Evolutionary conservation across 2,329 filamentous ascomycete species (phyloP), one percentile per base, ranked within the genome.

Genomic region (Fusarium foetens): DNA sequence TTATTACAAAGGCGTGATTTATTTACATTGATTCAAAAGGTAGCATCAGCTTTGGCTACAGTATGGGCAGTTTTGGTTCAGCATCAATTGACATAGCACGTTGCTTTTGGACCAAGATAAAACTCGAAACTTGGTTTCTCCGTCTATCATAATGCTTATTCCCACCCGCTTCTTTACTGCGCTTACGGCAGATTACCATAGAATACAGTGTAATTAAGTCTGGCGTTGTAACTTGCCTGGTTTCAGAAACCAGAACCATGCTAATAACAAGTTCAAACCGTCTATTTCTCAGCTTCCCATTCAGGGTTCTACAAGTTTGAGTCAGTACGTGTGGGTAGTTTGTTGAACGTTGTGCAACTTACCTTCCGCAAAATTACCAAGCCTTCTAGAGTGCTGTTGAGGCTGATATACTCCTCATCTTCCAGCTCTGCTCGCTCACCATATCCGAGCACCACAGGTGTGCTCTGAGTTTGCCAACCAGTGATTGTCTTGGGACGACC

Each of bases 401-500:
- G 85, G 82, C 93, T 94, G 73, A 98, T 92, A 81, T 98, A 99
- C 84, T 99, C 92, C 84, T 99, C 96, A 78, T 99, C 96, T 83
- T 99, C 96, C 55, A 99, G 86, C 86, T 99, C 96, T 14, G 96
- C 96, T 77, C 97, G 89, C 86, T 99, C 96, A 35, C 97, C 96
- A 79, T 97, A 92, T n/a, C 94, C 92, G 77, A 99, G 86, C 66
- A 99, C 86, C 51, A 99, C 96, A 1, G 96, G 96, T n/a, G 96
- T 99, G 85, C 94, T 98, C 86, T 99, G 96, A 74, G 96, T 99
- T 84, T 99, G 96, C 96, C 96, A 99, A 58, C 96, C 96, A 14
- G 96, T 99, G 78, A 99, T 99, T 5, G 96, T 99, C 91, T 99
- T 98, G 75, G 96, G 96, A 71, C 95, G 90, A 80, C 96, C 96